These are phyloP conservation scores for Fusarium sp. DNA, from an alignment of 2,329 filamentous ascomycete species.

Conservation along the genomic window DNA sequence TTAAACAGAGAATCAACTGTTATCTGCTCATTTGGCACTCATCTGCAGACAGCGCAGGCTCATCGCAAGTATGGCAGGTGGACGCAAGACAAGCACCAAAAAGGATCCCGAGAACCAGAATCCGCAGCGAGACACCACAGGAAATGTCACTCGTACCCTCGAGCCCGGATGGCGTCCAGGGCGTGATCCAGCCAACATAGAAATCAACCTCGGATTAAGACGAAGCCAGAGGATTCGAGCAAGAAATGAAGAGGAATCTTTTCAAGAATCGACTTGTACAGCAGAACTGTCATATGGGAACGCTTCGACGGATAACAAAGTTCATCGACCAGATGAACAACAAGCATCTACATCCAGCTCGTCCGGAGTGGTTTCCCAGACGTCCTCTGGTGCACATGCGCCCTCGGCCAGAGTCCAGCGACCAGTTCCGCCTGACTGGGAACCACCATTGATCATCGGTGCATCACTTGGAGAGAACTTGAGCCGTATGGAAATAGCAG, in stretches of 20 bases:
- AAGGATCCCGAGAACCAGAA: neutral
- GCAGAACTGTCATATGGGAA: neutral
- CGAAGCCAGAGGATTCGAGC: slow-evolving; percentile 10
- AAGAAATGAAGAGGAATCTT: neutral
- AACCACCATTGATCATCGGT: slow-evolving; percentile 40
- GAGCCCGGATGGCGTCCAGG: slow-evolving; percentile 33
- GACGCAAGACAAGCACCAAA: neutral
- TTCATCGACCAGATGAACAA: neutral
- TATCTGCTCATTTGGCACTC: neutral
- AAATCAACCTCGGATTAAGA: slow-evolving; percentile 30
- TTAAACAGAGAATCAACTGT: neutral
- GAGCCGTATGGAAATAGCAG: slow-evolving; percentile 39
- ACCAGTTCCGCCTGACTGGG: slow-evolving; percentile 31
- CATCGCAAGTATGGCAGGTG: slow-evolving; percentile 10
- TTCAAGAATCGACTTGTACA: neutral
- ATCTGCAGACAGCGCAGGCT: neutral
- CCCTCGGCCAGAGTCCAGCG: neutral
- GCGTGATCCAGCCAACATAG: slow-evolving; percentile 31
- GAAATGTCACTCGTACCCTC: neutral
- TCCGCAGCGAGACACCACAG: neutral
- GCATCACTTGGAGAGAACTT: slow-evolving; percentile 39
- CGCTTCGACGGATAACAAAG: neutral
- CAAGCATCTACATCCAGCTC: neutral
- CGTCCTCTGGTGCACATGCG: neutral
- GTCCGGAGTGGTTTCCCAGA: neutral